These are phyloP conservation scores for Alternaria sp. DNA, from an alignment of 2,329 filamentous ascomycete species.

Conservation along the genomic window DNA sequence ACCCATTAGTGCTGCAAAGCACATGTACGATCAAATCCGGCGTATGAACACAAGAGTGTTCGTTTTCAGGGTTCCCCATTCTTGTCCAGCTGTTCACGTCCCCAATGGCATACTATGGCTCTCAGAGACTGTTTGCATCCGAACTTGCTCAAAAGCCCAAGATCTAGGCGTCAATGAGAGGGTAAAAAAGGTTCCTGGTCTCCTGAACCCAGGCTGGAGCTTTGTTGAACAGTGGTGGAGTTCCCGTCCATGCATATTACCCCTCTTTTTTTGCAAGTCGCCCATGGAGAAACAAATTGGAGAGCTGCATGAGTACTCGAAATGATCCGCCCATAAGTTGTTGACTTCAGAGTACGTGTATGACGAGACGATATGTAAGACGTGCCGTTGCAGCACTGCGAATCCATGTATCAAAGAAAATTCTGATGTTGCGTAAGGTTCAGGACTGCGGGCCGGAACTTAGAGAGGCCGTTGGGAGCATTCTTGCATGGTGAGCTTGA, in stretches of 20 bases:
- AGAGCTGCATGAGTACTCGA: background rate
- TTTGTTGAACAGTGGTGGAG: background rate
- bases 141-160: background rate
- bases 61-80: background rate
- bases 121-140: background rate
- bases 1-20: background rate
- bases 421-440: background rate
- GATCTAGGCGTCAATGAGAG: background rate
- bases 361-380: background rate
- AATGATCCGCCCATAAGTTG: background rate
- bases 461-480: background rate
- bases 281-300: background rate
- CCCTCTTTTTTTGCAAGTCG: background rate
- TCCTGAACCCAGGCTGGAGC: background rate
- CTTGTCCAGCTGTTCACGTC: background rate
- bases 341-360: background rate
- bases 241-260: background rate
- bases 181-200: background rate
- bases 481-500: background rate
- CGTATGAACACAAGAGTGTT: background rate
- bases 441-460: conserved; percentile 1
- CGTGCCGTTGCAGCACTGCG: background rate
- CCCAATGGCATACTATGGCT: background rate
- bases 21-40: background rate
- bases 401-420: conserved; percentile 4